Conservation (phyloP, 2,329 filamentous ascomycete genomes). For the Xylariaceae sp. region DNA sequence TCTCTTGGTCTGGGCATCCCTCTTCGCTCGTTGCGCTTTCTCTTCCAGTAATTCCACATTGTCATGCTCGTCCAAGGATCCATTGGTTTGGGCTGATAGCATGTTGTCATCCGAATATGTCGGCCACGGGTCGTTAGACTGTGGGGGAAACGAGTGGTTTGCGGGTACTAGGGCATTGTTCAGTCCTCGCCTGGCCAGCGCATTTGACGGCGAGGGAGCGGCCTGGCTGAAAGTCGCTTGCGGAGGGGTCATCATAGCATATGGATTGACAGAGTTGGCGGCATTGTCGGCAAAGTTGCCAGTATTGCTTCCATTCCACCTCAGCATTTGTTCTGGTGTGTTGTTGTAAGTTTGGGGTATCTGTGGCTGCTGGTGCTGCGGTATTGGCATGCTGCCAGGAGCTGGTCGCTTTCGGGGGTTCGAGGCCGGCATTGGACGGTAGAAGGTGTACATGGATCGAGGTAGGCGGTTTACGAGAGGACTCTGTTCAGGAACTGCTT, state of each 20-base stretch:
- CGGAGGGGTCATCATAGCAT: conserved; percentile 29
- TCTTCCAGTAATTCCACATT: conserved; percentile 77
- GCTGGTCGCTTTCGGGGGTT: conserved; percentile 35
- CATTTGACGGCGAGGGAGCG: conserved; percentile 42
- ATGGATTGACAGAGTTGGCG: conserved; percentile 34
- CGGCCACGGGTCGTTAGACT: conserved; percentile 35
- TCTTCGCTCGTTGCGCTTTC: conserved; percentile 76
- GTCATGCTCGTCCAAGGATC: conserved; percentile 55
- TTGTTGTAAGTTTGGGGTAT: conserved; percentile 40
- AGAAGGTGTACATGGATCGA: conserved; percentile 30
- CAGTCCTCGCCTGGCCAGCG: conserved; percentile 51
- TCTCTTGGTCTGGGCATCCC: conserved; percentile 82
- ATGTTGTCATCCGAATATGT: conserved; percentile 45
- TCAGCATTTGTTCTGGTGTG: conserved; percentile 48
- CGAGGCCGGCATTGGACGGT: conserved; percentile 31
- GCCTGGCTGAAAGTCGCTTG: conserved; percentile 33
- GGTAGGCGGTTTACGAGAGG: conserved; percentile 7
- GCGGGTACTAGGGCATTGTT: conserved; percentile 48
- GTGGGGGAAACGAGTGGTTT: conserved; percentile 28
- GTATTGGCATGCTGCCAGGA: conserved; percentile 31
- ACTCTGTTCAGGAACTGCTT: not conserved
- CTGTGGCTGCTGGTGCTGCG: conserved; percentile 33
- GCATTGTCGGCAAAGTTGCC: conserved; percentile 32
- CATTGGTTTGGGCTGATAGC: conserved; percentile 37
- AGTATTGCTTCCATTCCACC: conserved; percentile 49